A percentile compares a stretch with the other conserved stretches of the same genome.
Conservation (phyloP, 352 stramenopile genomes). For the Peronospora destructor region DNA sequence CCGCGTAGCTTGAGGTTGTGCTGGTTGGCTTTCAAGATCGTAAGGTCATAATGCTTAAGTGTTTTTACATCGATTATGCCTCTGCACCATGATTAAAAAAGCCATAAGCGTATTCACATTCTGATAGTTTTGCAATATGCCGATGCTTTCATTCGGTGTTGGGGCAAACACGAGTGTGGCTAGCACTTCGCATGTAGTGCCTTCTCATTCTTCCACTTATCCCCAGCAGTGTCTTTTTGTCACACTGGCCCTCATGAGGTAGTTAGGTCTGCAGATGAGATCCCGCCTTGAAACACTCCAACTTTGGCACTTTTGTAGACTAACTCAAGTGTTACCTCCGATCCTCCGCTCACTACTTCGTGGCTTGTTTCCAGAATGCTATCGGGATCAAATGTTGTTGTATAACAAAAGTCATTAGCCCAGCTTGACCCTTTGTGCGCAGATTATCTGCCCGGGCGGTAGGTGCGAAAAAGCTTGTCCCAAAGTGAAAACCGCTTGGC, state of each 20-base stretch:
- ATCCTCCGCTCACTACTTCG: no score
- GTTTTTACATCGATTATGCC: conserved; percentile 39
- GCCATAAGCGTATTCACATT: not conserved
- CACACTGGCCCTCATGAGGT: conserved; percentile 18
- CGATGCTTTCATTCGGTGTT: conserved; percentile 47
- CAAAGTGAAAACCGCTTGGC: conserved; percentile 84
- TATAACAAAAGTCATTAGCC: not conserved
- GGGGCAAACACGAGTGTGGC: conserved; percentile 55
- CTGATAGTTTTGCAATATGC: conserved; percentile 53
- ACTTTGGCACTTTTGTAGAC: no score
- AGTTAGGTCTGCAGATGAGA: not conserved
- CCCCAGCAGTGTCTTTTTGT: conserved; percentile 15
- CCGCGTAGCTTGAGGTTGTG: conserved; percentile 40
- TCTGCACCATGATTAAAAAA: conserved; percentile 13
- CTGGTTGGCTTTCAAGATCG: conserved; percentile 49
- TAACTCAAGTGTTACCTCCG: no score
- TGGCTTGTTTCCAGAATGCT: no score
- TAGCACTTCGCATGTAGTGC: conserved; percentile 32
- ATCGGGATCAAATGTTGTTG: not conserved
- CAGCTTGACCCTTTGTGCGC: not conserved
- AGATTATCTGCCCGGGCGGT: conserved; percentile 30
- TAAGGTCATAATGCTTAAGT: conserved; percentile 37
- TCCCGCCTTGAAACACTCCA: conserved; percentile 1
- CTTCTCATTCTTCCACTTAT: conserved; percentile 43
- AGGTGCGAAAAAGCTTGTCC: conserved; percentile 82